Evolutionary conservation across 345 rosid genomes (phyloP), one percentile per base, ranked within the genome.

Genomic region (Euclidium syriacum): DNA sequence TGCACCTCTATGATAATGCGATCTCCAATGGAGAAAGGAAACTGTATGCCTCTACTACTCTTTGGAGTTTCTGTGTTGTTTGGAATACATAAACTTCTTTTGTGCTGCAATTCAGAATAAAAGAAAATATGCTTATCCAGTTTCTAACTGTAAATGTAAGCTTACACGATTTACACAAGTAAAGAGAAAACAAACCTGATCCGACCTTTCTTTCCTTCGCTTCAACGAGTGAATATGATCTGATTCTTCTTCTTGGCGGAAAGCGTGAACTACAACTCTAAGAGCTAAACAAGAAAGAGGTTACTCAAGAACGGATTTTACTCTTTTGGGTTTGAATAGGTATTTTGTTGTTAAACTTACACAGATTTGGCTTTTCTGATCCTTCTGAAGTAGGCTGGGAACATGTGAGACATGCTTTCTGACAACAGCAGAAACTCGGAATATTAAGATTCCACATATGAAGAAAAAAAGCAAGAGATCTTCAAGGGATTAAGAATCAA

Each of bases 1-100:
- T 53, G 25, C n/a, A 88, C 98, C 98, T 86, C 85, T 80, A 91
- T 91, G 79, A 88, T 71, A 51, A 91, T 88, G 16, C 82, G 79
- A 66, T 88, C 96, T 23, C 87, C 82, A 71, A 91, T 87, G 22
- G 87, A 71, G 78, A 86, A 91, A 20, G 98, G 98, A 77, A 79
- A 88, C 72, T 85, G 96, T 11, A 81, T 89, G 66, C 96, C 92
- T 79, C 88, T 78, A 48, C 67, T 56, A 72, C 84, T 75, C 83
- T 84, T 85, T 15, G 79, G 79, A 26, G 71, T 63, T 73, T 86
- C 96, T 54, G 76, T 65, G 54, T 64, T 49, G 50, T 64, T 63
- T 38, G 78, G 70, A 61, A 79, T 78, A 14, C 80, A 81, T 26
- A 66, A 77, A 68, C 56, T 70, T 58, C 78, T 85, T 75, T 81